Base-by-base conservation (phyloP, 495 filamentous ascomycete genomes). In the Penicillium ochrochloron region DNA sequence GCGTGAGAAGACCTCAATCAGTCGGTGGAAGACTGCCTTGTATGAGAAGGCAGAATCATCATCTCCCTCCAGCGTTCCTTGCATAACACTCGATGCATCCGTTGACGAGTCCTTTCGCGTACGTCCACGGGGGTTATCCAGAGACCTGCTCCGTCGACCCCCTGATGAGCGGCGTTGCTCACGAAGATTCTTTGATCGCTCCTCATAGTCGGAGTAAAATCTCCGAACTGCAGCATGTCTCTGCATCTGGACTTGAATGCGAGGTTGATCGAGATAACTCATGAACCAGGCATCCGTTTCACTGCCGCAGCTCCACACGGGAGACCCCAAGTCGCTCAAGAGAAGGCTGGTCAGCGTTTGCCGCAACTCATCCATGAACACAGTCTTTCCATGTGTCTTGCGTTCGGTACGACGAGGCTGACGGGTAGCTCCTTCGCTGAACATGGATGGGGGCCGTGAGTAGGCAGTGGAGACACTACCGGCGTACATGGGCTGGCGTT, bases 231-330 rank as follows among this genome's bases (percentile, higher is more conserved):
- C 83, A 42, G 79, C 73, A n/a, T 77, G 74, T 66, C 84, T 89
- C 48, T 84, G 86, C 74, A 92, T 92, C 62, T 89, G 88, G 37
- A 87, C 81, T 64, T 92, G 89, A 50, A 96, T 88, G 59, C 89
- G 91, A 59, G 91, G 87, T 66, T 94, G 88, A 15, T 90, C 88
- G 4, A 96, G 73, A 21, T 84, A 85, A 64, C 89, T 87, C 6
- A 86, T 84, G 71, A 97, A 94, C 92, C 94, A 97, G 27, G 83
- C 86, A 68, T 98, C 95, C 17, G 94, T 99, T 78, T 99, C 95
- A 65, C 92, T 94, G 15, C 95, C 83, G 63, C 88, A 86, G 35
- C 89, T 86, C 77, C 94, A 97, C 15, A 97, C 89, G 10, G 90
- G 85, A 50, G 88, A 91, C 10, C 93, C 92, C 17, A 99, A 82